phyloP scores from a whole-genome alignment of 1,284 basidiomycete genomes.

The Fomes fomentarius region DNA sequence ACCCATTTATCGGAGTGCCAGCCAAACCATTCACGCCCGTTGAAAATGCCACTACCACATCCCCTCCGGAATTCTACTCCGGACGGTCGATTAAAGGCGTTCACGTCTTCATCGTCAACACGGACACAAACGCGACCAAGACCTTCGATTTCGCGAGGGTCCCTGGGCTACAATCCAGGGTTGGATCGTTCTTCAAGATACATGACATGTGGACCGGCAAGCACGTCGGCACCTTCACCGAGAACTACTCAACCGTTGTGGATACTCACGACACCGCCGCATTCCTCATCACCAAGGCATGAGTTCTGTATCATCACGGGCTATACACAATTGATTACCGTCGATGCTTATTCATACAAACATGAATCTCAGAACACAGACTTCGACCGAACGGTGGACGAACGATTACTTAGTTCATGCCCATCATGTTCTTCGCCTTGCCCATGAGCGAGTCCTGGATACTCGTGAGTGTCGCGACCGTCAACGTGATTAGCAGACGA shows the following conservation, averaged over 20 bases:
- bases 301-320: no score
- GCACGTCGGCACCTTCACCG: constrained; percentile 47
- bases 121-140: constrained; percentile 43
- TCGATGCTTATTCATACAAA: neutral
- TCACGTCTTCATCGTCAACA: constrained; percentile 60
- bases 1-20: constrained; percentile 46
- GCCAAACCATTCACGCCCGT: constrained; percentile 51
- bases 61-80: constrained; percentile 54
- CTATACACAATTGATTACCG: neutral
- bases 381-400: no score
- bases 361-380: no score
- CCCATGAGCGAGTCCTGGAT: constrained; percentile 31
- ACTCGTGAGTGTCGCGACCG: neutral
- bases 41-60: constrained; percentile 40
- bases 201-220: constrained; percentile 59
- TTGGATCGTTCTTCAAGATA: constrained; percentile 44
- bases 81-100: constrained; percentile 51
- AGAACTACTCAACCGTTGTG: constrained; percentile 44
- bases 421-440: constrained; percentile 36
- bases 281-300: constrained; percentile 2
- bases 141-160: constrained; percentile 48
- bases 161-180: constrained; percentile 44
- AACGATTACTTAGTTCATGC: constrained; percentile 22
- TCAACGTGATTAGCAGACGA: constrained; percentile 2
- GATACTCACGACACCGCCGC: constrained; percentile 56